These are phyloP conservation scores for Metschnikowia sp. DNA, from an alignment of 805 yeast genomes.

Conservation along the genomic window DNA sequence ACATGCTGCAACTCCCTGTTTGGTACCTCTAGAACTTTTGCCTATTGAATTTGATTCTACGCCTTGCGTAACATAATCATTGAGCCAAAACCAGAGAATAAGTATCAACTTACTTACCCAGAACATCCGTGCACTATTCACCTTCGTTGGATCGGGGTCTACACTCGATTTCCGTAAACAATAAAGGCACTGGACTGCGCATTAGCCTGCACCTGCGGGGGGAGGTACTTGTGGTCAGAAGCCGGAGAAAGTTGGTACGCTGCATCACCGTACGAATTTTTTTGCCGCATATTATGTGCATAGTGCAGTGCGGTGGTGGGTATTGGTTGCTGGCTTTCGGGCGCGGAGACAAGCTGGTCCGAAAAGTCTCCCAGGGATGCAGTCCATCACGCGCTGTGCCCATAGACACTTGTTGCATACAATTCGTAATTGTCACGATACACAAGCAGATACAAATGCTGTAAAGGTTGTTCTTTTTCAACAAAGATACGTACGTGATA, in stretches of 20 bases:
- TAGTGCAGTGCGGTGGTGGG: constrained; percentile 6
- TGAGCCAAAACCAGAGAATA: too few relatives aligned
- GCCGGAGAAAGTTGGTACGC: background rate
- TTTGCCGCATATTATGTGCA: constrained; percentile 9
- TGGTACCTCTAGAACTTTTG: too few relatives aligned
- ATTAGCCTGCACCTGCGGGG: constrained; percentile 1
- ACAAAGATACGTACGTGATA: constrained; percentile 53
- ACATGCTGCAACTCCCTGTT: too few relatives aligned
- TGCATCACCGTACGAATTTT: constrained; percentile 6
- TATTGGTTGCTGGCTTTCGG: constrained; percentile 2
- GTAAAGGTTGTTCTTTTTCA: constrained; percentile 63
- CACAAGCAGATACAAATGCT: constrained; percentile 51
- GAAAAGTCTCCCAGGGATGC: background rate
- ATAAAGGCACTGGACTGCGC: background rate
- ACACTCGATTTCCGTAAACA: too few relatives aligned
- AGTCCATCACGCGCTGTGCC: background rate
- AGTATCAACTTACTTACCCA: too few relatives aligned
- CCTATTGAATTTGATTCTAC: too few relatives aligned
- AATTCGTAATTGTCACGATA: constrained; percentile 42
- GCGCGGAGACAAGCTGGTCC: background rate
- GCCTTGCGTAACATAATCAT: too few relatives aligned
- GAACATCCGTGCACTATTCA: too few relatives aligned
- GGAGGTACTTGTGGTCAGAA: constrained; percentile 2
- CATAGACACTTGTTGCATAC: constrained; percentile 43
- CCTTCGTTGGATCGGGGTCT: too few relatives aligned